Evolutionary conservation across 75 land plant species (phyloP), one percentile per base, ranked within the genome.

Genomic region (Pinus tabuliformis): DNA sequence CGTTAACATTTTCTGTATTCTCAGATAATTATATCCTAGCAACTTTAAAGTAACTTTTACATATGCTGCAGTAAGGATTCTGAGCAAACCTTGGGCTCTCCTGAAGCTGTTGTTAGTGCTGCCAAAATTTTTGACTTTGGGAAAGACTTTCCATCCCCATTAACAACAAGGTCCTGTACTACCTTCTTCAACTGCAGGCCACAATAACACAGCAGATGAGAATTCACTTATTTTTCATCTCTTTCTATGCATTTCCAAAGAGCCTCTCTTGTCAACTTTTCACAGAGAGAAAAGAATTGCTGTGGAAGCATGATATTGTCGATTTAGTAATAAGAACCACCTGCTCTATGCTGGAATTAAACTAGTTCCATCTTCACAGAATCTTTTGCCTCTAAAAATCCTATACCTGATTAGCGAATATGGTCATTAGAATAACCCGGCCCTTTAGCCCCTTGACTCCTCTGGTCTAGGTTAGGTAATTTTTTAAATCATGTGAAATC

Each of bases 61-160:
- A 42, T n/a, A 68, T 21, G 42, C 72, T 33, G 26, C 20, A 61
- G 20, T 17, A 71, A n/a, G 21, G 58, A 66, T 56, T 30, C n/a
- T 28, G 5, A 24, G 16, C 18, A 45, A 73, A 22, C 21, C 26
- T 73, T 56, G 13, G 36, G 18, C 21, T 56, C 45, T 49, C 74
- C 74, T 56, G 54, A 13, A 73, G 60, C 76, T 57, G 45, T 75
- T 30, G 85, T 78, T 30, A 91, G 70, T 18, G 88, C 92, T 81
- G 83, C 83, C 54, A 84, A 37, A 45, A 89, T 78, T 28, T 87
- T 79, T 57, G 66, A 18, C 71, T 77, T 81, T 58, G 90, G 77
- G 1, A 77, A 70, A 49, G 75, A 49, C 28, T 71, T 68, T 36
- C 62, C 65, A 12, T 81, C 82, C 16, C 74, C 66, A 56, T 70